Base-by-base conservation (phyloP, 306 rosid genomes). In the Dryas drummondii region DNA sequence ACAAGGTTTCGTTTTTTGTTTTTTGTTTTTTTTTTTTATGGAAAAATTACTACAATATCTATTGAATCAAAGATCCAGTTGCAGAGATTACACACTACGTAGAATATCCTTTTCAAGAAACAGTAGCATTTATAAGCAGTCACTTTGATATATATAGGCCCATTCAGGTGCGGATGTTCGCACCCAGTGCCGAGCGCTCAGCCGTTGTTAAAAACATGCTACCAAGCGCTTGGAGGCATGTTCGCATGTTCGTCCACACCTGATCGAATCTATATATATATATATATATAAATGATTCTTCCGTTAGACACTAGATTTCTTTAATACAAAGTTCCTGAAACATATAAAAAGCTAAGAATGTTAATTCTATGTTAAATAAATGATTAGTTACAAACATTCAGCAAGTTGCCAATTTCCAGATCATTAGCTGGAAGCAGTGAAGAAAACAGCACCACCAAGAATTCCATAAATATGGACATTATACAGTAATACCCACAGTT, bases 391-490 rank as follows among this genome's bases (percentile, higher is more conserved):
- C 2, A 46, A 5, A 9, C 5, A 10, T 65, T 45, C 55, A 66
- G 55, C 17, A 47, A 19, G 5, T 15, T 66, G 47, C 54, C 55
- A 49, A 14, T 14, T 26, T 46, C 46, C 58, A 41, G 9, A 63
- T 6, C n/a, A 74, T 37, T 66, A 55, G 48, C 70, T n/a, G 52
- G 40, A 61, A 61, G 17, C 19, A 41, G 27, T 67, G 44, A 79
- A 68, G 17, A 64, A 71, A 37, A 79, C 32, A n/a, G 66, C 49
- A 56, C 10, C 40, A 51, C 65, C 50, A 53, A 63, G 17, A 45
- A 53, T 64, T 45, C 45, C 57, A 44, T 42, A 14, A 48, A 40
- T 16, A 70, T 26, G 40, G 19, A 40, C 5, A 1, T 45, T 9
- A 40, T 16, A 5, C 16, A 53, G 7, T 2, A 32, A 19, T 50